Base-by-base conservation (phyloP, 805 yeast species). In the Candida xyloterini region DNA sequence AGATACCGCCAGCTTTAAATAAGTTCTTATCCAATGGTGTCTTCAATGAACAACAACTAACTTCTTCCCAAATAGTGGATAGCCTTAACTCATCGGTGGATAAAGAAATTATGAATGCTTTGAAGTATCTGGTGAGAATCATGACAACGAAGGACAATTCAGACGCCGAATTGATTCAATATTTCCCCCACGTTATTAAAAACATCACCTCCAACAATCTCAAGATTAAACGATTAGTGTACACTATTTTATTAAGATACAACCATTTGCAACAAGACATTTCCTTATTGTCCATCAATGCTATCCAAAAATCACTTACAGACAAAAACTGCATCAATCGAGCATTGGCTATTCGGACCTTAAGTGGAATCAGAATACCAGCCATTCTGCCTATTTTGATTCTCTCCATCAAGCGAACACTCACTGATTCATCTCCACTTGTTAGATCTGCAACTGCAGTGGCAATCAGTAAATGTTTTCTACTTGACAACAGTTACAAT, bases 221-320 rank as follows among this genome's bases (percentile, higher is more conserved):
- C 27, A 82, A 79, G 46, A 75, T 87, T 21, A 77, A 86, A 44
- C 78, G 82, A 50, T 70, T 91, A 57, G 96, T 89, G 2, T 78
- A 86, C 62, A 70, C 83, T 1, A 87, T 86, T 51, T 64, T 93
- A 34, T 66, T 81, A 30, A 71, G 84, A 40, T 88, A 78, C 58
- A 93, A 95, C 16, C 95, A 87, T 46, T 61, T 70, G 40, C 90
- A 87, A 50, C 96, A 93, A 8, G 95, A 90, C 58, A 74, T 86
- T n/a, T 93, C 98, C 2, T 71, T 93, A 15, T 68, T 93, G 32
- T 79, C 96, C 1, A 85, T 93, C 48, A 93, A 93, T 60, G 85
- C 97, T 1, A 84, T 93, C 34, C 99, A 93, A 60, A 88, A 85
- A 61, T 73, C 87, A 1, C 63, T 91, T 21, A 68, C 73, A 8